Evolutionary conservation across 2,329 filamentous ascomycete genomes (phyloP), one percentile per base, ranked within the genome.

Genomic region (Capronia americana): DNA sequence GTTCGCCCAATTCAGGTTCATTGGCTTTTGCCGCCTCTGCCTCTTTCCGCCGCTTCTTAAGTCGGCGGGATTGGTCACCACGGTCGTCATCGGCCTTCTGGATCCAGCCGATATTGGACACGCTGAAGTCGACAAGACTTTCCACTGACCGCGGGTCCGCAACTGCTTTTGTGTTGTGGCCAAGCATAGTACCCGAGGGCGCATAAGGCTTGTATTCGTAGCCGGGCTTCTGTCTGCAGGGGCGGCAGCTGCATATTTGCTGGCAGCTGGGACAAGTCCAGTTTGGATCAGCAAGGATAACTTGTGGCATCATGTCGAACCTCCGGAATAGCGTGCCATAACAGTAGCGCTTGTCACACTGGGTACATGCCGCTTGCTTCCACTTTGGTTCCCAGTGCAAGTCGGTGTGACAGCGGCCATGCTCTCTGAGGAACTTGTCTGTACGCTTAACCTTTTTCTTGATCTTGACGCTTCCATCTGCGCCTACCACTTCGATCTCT

Each of bases 121-220:
- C 84, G 28, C 91, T 88, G 77, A 97, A 97, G 75, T 98, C 93
- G 8, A 98, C 92, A 24, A 98, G 84, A 26, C 88, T 90, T 77
- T 98, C 94, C 5, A 97, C 88, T 74, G 93, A 97, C 67, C 95
- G 88, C 59, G 92, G 90, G 78, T 99, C 95, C 1, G 95, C 94
- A 57, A 98, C 89, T 38, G 91, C 90, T 61, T 88, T 91, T 0
- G 95, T 99, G 72, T 98, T 93, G 73, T 97, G 93, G 0, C 95
- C 95, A 1, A 98, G 85, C 1, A 94, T 83, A 0, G 93, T 97
- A 64, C 90, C 92, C 73, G 92, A 95, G 0, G 95, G 95, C 59
- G 91, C 87, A 74, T 97, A 97, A 0, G 93, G 91, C 12, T 53
- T 84, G 73, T 91, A 91, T 4, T 83, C 84, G 73, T 91, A 91